Conservation (phyloP, 2,329 filamentous ascomycete species). For the Venturia asperata region DNA sequence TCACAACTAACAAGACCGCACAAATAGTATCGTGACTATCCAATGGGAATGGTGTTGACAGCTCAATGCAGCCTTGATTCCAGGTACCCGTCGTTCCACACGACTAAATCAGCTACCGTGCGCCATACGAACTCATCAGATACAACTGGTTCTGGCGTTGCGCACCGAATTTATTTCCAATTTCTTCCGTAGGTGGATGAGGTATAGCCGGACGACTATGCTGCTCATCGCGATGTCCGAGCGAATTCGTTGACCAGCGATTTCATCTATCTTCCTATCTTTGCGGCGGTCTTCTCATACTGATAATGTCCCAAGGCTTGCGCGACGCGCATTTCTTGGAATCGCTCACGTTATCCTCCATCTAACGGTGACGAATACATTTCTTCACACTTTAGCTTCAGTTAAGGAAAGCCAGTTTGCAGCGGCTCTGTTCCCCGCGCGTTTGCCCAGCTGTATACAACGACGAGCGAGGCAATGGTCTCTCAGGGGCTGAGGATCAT, state of each 20-base stretch:
- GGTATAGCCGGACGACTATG: background rate
- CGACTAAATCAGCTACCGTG: background rate
- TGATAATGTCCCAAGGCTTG: background rate
- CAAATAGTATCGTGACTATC: background rate
- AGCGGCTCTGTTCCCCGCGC: background rate
- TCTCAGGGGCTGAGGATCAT: too few relatives aligned
- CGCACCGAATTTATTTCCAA: background rate
- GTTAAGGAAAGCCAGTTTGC: background rate
- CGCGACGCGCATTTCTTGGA: background rate
- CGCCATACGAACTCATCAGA: background rate
- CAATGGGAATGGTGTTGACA: background rate
- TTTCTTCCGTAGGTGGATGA: background rate
- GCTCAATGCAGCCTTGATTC: conserved; percentile 8
- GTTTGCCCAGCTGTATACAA: too few relatives aligned
- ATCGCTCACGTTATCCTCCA: background rate
- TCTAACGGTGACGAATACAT: background rate
- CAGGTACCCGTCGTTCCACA: conserved; percentile 4
- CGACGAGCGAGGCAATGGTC: too few relatives aligned
- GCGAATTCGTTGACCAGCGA: background rate
- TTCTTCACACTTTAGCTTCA: background rate
- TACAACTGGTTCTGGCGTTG: background rate
- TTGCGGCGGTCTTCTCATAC: background rate
- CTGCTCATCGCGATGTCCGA: conserved; percentile 1
- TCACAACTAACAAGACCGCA: background rate
- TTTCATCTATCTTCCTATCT: background rate